Evolutionary conservation across 805 yeast species (phyloP), one percentile per base, ranked within the genome.

Genomic region (Tetrapisispora taiwanensis): DNA sequence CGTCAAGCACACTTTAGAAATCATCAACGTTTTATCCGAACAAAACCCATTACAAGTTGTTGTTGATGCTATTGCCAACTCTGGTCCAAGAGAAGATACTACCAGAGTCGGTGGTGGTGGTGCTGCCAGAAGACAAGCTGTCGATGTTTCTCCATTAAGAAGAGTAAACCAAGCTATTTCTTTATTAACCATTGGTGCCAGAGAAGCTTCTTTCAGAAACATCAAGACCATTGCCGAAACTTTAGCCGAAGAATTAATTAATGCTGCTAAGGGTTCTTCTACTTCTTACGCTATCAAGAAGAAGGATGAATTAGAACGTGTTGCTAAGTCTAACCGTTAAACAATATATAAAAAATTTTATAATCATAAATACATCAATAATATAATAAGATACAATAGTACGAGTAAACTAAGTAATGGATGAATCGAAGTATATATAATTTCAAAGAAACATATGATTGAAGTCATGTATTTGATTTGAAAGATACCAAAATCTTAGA

Each of bases 281-380:
- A 94, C 97, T 73, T 92, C 98, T 69, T 94, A 89, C 74, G 98
- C 98, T 67, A 94, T 92, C 80, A 92, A 92, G 94, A 92, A 92
- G 98, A 92, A 92, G 95, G 99, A 92, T 75, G 99, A 92, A 83
- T 84, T 92, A 74, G 99, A 92, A 84, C 95, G 99, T 85, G 99
- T 92, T 75, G 99, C 99, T 73, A 92, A 92, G 79, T 90, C 98
- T 73, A 92, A 92, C 95, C 98, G 99, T 88, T 92, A 92, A 84
- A 62, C 43, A 41, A 37, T 31, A 36, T 26, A 28, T 18, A 37
- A 18, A 8, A 27, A 27, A 27, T 8, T 26, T 37, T 37, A 26
- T 37, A 37, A 37, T 37, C 22, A 37, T 37, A 37, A 37, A 15
- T 37, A 37, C 33, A 37, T 26, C 18, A 27, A 37, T 27, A 24